A percentile compares a stretch with the other conserved stretches of the same genome.
Evolutionary conservation across 2,329 filamentous ascomycete genomes (phyloP).

Genomic region (Clarireedia paspali): DNA sequence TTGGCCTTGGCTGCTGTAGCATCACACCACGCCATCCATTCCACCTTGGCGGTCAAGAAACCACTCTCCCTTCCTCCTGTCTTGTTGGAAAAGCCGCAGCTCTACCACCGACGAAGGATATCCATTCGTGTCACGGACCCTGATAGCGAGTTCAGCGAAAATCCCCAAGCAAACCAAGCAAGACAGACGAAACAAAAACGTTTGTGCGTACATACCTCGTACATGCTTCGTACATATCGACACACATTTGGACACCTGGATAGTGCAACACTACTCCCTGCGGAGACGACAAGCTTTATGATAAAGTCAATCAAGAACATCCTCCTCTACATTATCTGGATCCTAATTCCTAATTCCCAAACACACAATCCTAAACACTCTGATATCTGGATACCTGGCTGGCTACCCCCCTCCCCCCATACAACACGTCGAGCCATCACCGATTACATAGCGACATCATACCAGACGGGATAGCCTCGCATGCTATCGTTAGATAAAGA

Average conservation of each 20-base stretch:
- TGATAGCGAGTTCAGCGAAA: background rate
- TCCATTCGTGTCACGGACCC: background rate
- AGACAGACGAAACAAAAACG: background rate
- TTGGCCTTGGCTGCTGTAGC: background rate
- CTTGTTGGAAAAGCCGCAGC: no score
- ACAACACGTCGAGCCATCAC: background rate
- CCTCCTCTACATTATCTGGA: background rate
- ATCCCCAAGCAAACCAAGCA: background rate
- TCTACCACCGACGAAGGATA: no score
- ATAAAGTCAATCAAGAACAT: background rate
- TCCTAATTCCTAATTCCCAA: no score
- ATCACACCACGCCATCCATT: conserved; percentile 1
- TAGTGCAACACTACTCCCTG: background rate
- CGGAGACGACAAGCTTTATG: background rate
- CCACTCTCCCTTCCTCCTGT: background rate
- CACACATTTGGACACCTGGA: background rate
- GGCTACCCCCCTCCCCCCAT: background rate
- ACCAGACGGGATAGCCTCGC: no score
- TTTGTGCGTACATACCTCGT: conserved; percentile 1
- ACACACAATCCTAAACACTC: no score
- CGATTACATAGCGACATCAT: background rate
- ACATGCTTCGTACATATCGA: no score
- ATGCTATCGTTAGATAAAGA: no score
- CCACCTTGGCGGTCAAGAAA: conserved; percentile 11
- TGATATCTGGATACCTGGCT: no score